Base-by-base conservation (phyloP, 257 asterid species). In the Orobanche coerulescens region DNA sequence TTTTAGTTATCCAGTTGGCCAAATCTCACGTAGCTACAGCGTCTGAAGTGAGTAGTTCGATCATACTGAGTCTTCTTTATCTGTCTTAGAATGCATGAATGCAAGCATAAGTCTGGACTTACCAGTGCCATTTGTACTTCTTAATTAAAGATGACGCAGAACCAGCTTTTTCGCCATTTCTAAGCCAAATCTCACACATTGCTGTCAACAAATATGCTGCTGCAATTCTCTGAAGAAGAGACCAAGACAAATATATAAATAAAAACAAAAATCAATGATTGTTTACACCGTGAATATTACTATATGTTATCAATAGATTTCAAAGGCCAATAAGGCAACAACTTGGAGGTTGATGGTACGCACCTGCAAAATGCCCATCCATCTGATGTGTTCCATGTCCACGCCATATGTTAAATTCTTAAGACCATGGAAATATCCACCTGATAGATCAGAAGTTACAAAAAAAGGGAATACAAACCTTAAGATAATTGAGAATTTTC, bases 361-460 rank as follows among this genome's bases (percentile, higher is more conserved):
- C 57, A 83, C 91, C 87, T 83, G 91, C 77, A 83, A 76, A 72
- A 77, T 71, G 52, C 91, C 91, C 83, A 75, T 83, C 91, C 85
- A 81, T 62, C 91, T 78, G 67, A 83, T 76, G 34, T 70, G 77
- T 43, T 75, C 67, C 65, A 81, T 23, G 67, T 83, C 85, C 65
- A 81, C 91, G 0, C 91, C 91, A 42, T 76, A 83, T 1, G 91
- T 76, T n/a, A 83, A 75, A 58, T 78, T 65, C 59, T 74, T 67
- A 43, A 81, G 12, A 19, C 85, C 83, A 59, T 83, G 91, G 59
- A 81, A 78, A 75, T 62, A 83, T 47, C 91, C 91, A 59, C 91
- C 91, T 83, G 73, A 67, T 40, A 66, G 31, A 60, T 10, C 16
- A 64, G 40, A 61, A 31, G 42, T 64, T 33, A 34, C 50, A 26